phyloP scores from a whole-genome alignment of 768 basidiomycete species.

The Lactarius sp. region DNA sequence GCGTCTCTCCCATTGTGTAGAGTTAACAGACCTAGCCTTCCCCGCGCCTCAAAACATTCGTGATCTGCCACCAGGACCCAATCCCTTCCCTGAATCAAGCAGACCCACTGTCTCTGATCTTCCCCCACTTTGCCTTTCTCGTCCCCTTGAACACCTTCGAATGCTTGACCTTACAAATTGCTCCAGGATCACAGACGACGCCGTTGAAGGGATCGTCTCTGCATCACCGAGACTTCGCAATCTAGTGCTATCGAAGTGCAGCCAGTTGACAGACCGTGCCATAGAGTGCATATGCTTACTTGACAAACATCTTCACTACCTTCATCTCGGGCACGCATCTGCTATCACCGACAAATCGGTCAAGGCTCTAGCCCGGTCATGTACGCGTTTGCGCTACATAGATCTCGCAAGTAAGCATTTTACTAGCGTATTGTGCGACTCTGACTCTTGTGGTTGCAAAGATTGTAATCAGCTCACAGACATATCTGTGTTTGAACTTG shows the following conservation, averaged over 20 bases:
- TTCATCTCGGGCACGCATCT: slow-evolving; percentile 89
- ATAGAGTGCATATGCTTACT: slow-evolving; percentile 81
- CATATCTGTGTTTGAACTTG: slow-evolving; percentile 88
- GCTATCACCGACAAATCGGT: slow-evolving; percentile 90
- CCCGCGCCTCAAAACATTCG: slow-evolving; percentile 56
- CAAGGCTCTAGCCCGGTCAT: slow-evolving; percentile 73
- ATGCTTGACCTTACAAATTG: slow-evolving; percentile 92
- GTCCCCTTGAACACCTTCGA: slow-evolving; percentile 76
- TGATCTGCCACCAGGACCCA: slow-evolving; percentile 38
- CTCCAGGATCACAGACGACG: slow-evolving; percentile 71
- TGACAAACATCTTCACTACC: slow-evolving; percentile 86
- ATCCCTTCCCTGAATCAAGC: slow-evolving; percentile 36
- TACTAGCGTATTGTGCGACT: not conserved
- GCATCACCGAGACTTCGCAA: slow-evolving; percentile 82
- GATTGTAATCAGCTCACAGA: slow-evolving; percentile 87
- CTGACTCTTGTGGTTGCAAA: slow-evolving; percentile 32
- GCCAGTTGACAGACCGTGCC: slow-evolving; percentile 68
- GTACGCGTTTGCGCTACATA: slow-evolving; percentile 88
- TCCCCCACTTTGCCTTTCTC: slow-evolving; percentile 61
- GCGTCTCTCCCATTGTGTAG: slow-evolving; percentile 70
- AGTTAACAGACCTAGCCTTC: slow-evolving; percentile 84
- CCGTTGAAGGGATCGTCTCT: slow-evolving; percentile 75
- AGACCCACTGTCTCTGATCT: slow-evolving; percentile 38
- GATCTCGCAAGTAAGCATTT: slow-evolving; percentile 84
- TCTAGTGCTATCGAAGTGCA: slow-evolving; percentile 83